Evolutionary conservation across 352 stramenopile species (phyloP), one percentile per base, ranked within the genome.

Genomic region (Globisporangium cederbergense): DNA sequence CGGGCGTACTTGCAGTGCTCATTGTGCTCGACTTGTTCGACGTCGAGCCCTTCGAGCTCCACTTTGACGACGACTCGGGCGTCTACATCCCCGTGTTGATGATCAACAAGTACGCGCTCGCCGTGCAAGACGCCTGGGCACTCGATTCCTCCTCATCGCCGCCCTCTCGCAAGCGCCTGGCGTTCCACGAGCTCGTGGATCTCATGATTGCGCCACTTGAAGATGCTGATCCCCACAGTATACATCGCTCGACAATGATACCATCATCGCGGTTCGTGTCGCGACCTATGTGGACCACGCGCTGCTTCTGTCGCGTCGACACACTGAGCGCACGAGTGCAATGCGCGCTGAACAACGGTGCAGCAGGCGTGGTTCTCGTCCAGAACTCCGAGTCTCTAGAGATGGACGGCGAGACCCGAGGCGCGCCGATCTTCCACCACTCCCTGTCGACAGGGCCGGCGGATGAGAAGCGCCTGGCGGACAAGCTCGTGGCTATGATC

Each of bases 1-100:
- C 75, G 1, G 81, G 83, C 1, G 83, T 73, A 8, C 49, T 92
- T 0, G 73, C 68, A 38, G 79, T 89, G 46, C 72, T 92, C 10
- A 58, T 90, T 4, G 77, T 89, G 14, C 68, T 92, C 5, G 79
- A 90, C 51, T 56, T 92, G 3, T 74, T 84, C n/a, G 72, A 81
- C 28, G 73, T 76, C 0, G 77, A 85, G 16, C 65, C 83, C 18
- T 92, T 92, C 18, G 70, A 78, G 36, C 65, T 92, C 32, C 60
- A 79, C 10, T 75, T 90, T 20, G 43, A 63, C 1, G 46, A 72
- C 1, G 81, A 88, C 34, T 74, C 78, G 0, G 83, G 83, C 0
- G 68, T 92, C 7, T 92, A 89, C 62, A 77, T 92, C 42, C 83
- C 83, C 1, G 79, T 92, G n/a, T 62, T 92, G 25, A 89, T 90